Percentiles rank a stretch among this genome's conserved stretches.
Evolutionary conservation across 2,329 filamentous ascomycete genomes (phyloP).

Genomic region (Harringtonia aguacate): DNA sequence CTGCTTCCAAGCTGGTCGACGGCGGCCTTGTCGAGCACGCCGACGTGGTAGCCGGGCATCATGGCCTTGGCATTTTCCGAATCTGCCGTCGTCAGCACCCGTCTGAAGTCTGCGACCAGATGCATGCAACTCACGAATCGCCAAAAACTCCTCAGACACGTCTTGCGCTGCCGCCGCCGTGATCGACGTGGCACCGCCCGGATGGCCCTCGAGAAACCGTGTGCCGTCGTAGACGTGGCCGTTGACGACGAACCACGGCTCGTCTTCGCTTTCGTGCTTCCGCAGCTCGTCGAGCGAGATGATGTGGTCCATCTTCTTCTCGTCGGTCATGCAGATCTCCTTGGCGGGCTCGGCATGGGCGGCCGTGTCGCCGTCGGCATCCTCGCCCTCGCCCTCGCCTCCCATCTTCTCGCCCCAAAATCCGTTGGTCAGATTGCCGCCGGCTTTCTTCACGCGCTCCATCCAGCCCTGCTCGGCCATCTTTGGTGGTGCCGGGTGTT

Average conservation of each 20-base stretch:
- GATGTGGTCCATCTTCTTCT: slow-evolving; percentile 35
- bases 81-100: slow-evolving; percentile 39
- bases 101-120: not conserved
- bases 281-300: slow-evolving; percentile 65
- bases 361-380: slow-evolving; percentile 22
- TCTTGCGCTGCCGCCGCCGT: slow-evolving; percentile 72
- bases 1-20: slow-evolving; percentile 39
- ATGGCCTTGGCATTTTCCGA: slow-evolving; percentile 86
- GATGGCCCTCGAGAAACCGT: slow-evolving; percentile 68
- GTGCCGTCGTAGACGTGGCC: slow-evolving; percentile 86
- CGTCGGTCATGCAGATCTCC: slow-evolving; percentile 70
- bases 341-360: slow-evolving; percentile 35
- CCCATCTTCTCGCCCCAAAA: slow-evolving; percentile 69
- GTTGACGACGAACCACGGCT: slow-evolving; percentile 81
- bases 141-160: slow-evolving; percentile 78
- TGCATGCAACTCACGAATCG: slow-evolving; percentile 67
- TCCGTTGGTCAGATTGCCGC: slow-evolving; percentile 70
- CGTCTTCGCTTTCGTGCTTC: slow-evolving; percentile 50
- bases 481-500: slow-evolving; percentile 79
- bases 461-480: slow-evolving; percentile 80
- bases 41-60: slow-evolving; percentile 81
- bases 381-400: slow-evolving; percentile 18
- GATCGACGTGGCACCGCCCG: slow-evolving; percentile 79
- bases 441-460: slow-evolving; percentile 76
- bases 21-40: slow-evolving; percentile 55